Evolutionary conservation across 805 yeast species (phyloP).

Genomic region (Starmerella potacharoeniae): DNA sequence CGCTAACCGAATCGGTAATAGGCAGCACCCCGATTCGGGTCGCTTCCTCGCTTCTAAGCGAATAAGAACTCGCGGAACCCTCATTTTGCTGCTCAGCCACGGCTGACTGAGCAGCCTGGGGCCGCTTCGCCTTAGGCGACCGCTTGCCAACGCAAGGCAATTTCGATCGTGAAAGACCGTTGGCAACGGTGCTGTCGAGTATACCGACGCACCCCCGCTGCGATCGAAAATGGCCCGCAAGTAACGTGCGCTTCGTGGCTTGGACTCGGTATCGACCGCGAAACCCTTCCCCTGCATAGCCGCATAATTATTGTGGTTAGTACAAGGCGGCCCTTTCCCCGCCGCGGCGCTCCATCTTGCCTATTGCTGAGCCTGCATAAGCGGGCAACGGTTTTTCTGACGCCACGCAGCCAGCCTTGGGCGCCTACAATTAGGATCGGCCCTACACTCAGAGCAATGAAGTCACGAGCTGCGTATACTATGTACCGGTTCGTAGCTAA

Average conservation of each 20-base stretch:
- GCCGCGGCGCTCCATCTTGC: neutral
- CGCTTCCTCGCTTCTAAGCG: conserved; percentile 2
- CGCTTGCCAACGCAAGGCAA: neutral
- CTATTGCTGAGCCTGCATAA: neutral
- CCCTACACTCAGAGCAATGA: too few relatives aligned
- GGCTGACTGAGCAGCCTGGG: neutral
- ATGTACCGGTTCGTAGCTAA: too few relatives aligned
- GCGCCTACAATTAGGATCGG: too few relatives aligned
- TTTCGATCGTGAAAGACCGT: neutral
- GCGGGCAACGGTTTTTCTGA: neutral
- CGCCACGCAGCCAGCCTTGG: too few relatives aligned
- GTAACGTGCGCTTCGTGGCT: neutral
- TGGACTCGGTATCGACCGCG: neutral
- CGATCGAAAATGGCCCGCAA: neutral
- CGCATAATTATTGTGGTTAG: neutral
- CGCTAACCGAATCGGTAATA: conserved; percentile 1
- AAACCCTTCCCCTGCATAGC: neutral
- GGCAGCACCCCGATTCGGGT: conserved; percentile 1
- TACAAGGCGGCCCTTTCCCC: neutral
- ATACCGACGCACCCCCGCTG: neutral
- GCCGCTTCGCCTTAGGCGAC: neutral
- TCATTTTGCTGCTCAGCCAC: conserved; percentile 1
- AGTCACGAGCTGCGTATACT: too few relatives aligned
- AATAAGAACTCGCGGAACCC: neutral
- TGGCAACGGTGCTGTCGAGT: neutral